These are phyloP conservation scores for Cryptosporidium ubiquitum DNA, from an alignment of 169 alveolate genomes.

Conservation along the genomic window DNA sequence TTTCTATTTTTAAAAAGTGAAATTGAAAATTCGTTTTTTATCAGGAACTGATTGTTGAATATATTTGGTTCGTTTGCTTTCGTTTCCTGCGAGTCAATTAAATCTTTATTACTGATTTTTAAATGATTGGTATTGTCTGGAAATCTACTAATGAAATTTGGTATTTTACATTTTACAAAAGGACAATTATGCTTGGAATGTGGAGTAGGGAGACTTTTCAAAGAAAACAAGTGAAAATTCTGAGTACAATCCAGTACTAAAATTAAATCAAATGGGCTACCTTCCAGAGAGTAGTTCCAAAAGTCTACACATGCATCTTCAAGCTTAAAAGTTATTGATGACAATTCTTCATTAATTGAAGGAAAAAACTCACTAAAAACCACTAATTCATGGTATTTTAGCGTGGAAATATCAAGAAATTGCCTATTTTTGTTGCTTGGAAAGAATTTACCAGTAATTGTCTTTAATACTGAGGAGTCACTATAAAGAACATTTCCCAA, in stretches of 20 bases:
- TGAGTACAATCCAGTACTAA: slow-evolving; percentile 11
- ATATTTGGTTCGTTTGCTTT: not conserved
- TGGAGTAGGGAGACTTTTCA: slow-evolving; percentile 8
- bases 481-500: slow-evolving; percentile 6
- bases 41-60: not conserved
- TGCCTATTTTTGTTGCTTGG: slow-evolving; percentile 15
- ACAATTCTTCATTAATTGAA: not conserved
- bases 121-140: not conserved
- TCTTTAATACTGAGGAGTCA: slow-evolving; percentile 1
- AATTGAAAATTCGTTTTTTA: slow-evolving; percentile 17
- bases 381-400: slow-evolving; percentile 1
- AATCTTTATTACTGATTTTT: not conserved
- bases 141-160: not conserved
- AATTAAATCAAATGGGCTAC: slow-evolving; percentile 13
- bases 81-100: not conserved
- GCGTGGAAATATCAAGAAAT: slow-evolving; percentile 12
- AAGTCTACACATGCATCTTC: slow-evolving; percentile 14
- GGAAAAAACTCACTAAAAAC: slow-evolving; percentile 28
- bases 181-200: slow-evolving; percentile 39
- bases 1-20: not conserved
- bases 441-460: slow-evolving; percentile 56
- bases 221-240: slow-evolving; percentile 10
- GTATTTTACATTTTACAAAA: not conserved
- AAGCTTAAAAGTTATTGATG: not conserved
- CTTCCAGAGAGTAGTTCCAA: slow-evolving; percentile 25